Conservation (phyloP, 371 early-diverging fungal genomes). For the Mucor lusitanicus region DNA sequence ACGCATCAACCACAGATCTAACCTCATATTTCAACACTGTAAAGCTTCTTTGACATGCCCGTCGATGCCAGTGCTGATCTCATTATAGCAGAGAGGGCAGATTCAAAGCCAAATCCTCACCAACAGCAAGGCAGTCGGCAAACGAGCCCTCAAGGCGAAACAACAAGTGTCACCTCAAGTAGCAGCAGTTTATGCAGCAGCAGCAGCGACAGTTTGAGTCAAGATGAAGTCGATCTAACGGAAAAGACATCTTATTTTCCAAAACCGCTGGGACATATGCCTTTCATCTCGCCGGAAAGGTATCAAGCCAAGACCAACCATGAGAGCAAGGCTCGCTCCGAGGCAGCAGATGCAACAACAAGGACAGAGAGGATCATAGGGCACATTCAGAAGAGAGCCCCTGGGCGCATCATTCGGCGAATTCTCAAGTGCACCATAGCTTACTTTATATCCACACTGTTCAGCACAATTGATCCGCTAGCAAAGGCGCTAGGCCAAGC, state of each 20-base stretch:
- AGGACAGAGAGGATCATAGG: conserved; percentile 3
- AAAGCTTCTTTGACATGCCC: conserved; percentile 9
- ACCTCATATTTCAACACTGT: not conserved
- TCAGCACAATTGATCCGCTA: conserved; percentile 41
- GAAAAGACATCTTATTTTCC: not conserved
- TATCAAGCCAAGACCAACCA: not conserved
- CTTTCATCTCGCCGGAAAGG: not conserved
- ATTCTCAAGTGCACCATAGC: conserved; percentile 52
- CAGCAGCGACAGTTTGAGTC: not conserved
- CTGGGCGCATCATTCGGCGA: conserved; percentile 50
- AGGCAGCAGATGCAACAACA: not conserved
- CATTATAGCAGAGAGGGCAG: not conserved
- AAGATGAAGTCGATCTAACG: not conserved
- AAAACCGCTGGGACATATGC: not conserved
- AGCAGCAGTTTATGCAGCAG: not conserved
- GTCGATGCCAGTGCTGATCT: not conserved
- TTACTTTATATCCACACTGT: conserved; percentile 39
- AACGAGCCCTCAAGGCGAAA: not conserved
- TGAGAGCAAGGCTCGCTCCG: no score
- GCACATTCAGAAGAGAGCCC: conserved; percentile 33
- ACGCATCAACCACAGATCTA: not conserved
- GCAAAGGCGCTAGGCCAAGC: conserved; percentile 33
- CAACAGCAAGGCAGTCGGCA: not conserved
- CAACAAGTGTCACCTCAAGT: not conserved
- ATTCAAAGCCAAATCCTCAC: not conserved